A percentile compares a stretch with the other conserved stretches of the same genome.
These are phyloP conservation scores for Diddensiella caesifluorescens DNA, from an alignment of 805 yeast species.

Conservation along the genomic window DNA sequence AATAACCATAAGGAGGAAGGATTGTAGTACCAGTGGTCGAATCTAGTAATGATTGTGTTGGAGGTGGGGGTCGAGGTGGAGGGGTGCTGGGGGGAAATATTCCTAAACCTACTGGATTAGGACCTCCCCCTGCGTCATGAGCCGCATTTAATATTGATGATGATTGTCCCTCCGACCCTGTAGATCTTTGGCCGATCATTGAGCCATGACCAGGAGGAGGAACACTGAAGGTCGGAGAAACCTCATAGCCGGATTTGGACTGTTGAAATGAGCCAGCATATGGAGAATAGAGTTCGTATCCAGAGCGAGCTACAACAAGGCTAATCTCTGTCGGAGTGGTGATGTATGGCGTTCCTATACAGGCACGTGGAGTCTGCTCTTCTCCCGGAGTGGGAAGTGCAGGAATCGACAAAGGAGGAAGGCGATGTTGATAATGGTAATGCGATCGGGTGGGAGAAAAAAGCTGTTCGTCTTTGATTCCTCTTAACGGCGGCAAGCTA, in stretches of 20 bases:
- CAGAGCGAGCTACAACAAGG: no score
- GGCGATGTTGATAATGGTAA: neutral
- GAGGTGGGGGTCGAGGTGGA: constrained; percentile 1
- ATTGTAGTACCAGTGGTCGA: no score
- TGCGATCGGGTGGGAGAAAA: constrained; percentile 1
- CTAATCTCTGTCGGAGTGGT: no score
- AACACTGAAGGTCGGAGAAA: neutral
- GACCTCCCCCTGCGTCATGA: neutral
- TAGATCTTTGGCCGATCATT: no score
- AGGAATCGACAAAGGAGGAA: constrained; percentile 3
- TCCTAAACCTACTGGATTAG: neutral
- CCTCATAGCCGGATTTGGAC: neutral
- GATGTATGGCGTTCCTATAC: constrained; percentile 1
- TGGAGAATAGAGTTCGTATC: neutral
- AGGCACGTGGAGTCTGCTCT: neutral
- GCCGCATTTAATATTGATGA: no score
- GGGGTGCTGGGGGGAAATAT: constrained; percentile 1
- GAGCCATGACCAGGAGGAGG: no score
- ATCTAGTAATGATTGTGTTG: constrained; percentile 1
- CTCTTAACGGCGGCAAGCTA: constrained; percentile 3
- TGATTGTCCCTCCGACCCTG: no score
- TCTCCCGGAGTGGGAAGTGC: neutral
- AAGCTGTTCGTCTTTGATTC: neutral
- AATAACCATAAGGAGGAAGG: neutral
- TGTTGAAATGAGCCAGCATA: neutral